Evolutionary conservation across 805 yeast genomes (phyloP).

Genomic region (Candida sonorensis): DNA sequence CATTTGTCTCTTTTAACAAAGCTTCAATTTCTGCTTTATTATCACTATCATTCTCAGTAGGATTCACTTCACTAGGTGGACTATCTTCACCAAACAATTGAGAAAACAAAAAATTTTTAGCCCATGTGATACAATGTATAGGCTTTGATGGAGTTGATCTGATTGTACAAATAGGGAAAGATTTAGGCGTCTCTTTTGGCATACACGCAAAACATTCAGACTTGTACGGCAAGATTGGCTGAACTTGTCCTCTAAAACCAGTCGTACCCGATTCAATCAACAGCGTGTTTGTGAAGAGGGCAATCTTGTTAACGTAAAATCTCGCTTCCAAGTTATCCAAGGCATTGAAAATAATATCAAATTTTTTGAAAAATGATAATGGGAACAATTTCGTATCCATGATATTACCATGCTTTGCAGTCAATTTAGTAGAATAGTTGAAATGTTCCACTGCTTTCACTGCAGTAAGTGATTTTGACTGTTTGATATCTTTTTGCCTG

Average conservation of each 20-base stretch:
- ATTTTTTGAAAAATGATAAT: constrained; percentile 68
- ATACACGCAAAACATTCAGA: constrained; percentile 95
- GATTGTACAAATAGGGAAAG: constrained; percentile 94
- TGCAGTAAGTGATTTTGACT: constrained; percentile 82
- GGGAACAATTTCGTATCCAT: constrained; percentile 71
- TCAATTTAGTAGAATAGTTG: constrained; percentile 55
- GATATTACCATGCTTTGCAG: constrained; percentile 82
- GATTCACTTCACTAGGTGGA: constrained; percentile 19
- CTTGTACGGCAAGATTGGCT: constrained; percentile 74
- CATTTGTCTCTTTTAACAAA: constrained; percentile 61
- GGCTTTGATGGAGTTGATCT: constrained; percentile 96
- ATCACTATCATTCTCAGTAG: constrained; percentile 47
- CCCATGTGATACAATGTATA: constrained; percentile 96
- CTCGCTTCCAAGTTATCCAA: constrained; percentile 92
- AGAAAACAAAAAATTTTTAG: constrained; percentile 79
- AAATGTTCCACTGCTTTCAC: constrained; percentile 73
- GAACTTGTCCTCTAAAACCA: constrained; percentile 91
- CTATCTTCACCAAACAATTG: constrained; percentile 62
- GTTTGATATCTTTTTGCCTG: constrained; percentile 81
- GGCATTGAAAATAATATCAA: constrained; percentile 82
- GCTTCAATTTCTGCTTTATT: constrained; percentile 60
- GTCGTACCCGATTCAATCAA: constrained; percentile 93
- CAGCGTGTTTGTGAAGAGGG: constrained; percentile 66
- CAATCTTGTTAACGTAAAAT: constrained; percentile 78
- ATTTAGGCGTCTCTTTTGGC: constrained; percentile 78